A percentile compares a stretch with the other conserved stretches of the same genome.
Conservation (phyloP, 108 stramenopile genomes). For the Aurantiochytrium sp. region DNA sequence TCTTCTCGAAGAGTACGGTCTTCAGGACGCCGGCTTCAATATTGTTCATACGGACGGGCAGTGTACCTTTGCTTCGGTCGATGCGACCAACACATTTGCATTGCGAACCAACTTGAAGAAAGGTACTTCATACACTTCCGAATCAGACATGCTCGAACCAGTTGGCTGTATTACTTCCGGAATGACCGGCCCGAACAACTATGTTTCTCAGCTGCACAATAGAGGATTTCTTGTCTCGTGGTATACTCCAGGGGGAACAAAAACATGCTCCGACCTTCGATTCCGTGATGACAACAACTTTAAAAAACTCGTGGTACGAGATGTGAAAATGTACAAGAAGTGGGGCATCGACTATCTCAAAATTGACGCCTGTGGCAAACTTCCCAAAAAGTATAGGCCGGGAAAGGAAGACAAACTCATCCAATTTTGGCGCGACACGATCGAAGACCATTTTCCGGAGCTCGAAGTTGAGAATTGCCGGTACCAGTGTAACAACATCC, state of each 20-base stretch:
- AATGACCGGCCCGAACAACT: neutral
- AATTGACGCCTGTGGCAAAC: neutral
- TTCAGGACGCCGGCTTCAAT: neutral
- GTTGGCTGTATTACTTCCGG: neutral
- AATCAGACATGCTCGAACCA: neutral
- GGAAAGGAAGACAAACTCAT: too few relatives aligned
- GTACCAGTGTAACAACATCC: neutral
- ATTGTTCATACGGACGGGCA: neutral
- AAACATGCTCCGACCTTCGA: neutral
- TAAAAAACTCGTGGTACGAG: neutral
- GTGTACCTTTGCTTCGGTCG: neutral
- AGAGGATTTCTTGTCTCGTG: neutral
- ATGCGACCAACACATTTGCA: neutral
- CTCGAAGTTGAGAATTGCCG: neutral
- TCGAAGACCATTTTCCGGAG: neutral
- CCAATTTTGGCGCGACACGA: neutral
- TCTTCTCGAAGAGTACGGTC: neutral
- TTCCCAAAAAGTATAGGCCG: too few relatives aligned
- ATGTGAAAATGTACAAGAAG: neutral
- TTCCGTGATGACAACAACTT: neutral
- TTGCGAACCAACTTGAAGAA: neutral
- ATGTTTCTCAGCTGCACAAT: neutral
- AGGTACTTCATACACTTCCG: neutral
- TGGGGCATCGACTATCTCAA: neutral
- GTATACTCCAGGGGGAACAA: neutral